Evolutionary conservation across 352 stramenopile species (phyloP).

Genomic region (Aphanomyces euteiches): DNA sequence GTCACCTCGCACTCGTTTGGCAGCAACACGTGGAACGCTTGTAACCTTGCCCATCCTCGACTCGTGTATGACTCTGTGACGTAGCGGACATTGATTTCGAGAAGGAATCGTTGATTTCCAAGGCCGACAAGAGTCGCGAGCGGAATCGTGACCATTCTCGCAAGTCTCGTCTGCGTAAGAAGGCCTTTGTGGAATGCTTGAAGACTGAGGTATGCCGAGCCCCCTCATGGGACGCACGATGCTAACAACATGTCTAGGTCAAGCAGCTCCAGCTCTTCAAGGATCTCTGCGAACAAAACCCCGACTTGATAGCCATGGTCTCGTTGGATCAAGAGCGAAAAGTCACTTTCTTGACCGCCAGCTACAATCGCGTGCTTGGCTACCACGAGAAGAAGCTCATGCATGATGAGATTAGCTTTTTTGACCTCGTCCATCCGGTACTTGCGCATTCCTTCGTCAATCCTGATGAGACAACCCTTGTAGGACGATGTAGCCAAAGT

Average conservation of each 20-base stretch:
- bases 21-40: conserved; percentile 37
- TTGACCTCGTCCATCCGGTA: conserved; percentile 80
- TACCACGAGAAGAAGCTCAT: conserved; percentile 77
- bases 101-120: conserved; percentile 61
- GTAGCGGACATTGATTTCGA: conserved; percentile 78
- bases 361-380: conserved; percentile 67
- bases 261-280: conserved; percentile 81
- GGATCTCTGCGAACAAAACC: conserved; percentile 78
- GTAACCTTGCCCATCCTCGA: conserved; percentile 2
- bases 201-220: conserved; percentile 56
- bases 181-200: conserved; percentile 92
- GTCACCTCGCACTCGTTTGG: conserved; percentile 34
- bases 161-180: conserved; percentile 93
- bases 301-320: conserved; percentile 76
- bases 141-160: conserved; percentile 94
- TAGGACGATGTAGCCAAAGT: conserved; percentile 66
- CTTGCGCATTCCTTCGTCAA: conserved; percentile 42
- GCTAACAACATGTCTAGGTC: conserved; percentile 32
- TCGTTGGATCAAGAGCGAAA: conserved; percentile 52
- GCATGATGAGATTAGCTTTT: conserved; percentile 68
- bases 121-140: conserved; percentile 84
- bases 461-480: conserved; percentile 38
- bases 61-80: conserved; percentile 1
- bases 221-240: too few relatives aligned
- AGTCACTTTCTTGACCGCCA: conserved; percentile 63